Conservation (phyloP, 371 early-diverging fungal genomes). For the Phascolomyces articulosus region DNA sequence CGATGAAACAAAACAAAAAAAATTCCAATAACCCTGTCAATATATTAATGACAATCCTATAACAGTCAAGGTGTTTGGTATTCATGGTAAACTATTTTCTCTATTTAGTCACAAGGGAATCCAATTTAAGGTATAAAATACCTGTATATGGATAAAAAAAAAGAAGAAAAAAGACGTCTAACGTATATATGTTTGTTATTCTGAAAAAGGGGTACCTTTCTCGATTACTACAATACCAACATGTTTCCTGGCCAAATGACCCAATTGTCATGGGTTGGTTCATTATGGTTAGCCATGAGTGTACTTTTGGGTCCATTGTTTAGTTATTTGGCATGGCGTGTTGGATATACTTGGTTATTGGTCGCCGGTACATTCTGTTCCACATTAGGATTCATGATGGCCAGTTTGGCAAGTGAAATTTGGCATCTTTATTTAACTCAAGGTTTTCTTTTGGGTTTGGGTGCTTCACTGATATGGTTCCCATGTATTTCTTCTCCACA, state of each 20-base stretch:
- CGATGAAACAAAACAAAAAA: no score
- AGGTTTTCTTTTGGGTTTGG: constrained; percentile 50
- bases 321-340: constrained; percentile 46
- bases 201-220: constrained; percentile 30
- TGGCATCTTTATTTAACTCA: constrained; percentile 31
- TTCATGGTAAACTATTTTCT: constrained; percentile 13
- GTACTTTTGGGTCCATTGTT: constrained; percentile 45
- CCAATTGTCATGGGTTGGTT: constrained; percentile 46
- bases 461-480: constrained; percentile 66
- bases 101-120: neutral
- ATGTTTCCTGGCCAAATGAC: constrained; percentile 38
- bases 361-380: constrained; percentile 49
- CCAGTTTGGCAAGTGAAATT: constrained; percentile 57
- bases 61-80: constrained; percentile 41
- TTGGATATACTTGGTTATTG: constrained; percentile 58
- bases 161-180: no score
- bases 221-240: constrained; percentile 38
- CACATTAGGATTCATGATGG: constrained; percentile 59
- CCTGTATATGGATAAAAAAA: no score
- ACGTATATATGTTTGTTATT: neutral
- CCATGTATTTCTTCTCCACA: constrained; percentile 67
- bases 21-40: no score
- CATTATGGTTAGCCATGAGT: constrained; percentile 38
- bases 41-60: neutral
- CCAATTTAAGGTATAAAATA: no score